Percentiles rank a stretch among this genome's conserved stretches.
Conservation (phyloP, 2,329 filamentous ascomycete genomes). For the Fusarium sp. region DNA sequence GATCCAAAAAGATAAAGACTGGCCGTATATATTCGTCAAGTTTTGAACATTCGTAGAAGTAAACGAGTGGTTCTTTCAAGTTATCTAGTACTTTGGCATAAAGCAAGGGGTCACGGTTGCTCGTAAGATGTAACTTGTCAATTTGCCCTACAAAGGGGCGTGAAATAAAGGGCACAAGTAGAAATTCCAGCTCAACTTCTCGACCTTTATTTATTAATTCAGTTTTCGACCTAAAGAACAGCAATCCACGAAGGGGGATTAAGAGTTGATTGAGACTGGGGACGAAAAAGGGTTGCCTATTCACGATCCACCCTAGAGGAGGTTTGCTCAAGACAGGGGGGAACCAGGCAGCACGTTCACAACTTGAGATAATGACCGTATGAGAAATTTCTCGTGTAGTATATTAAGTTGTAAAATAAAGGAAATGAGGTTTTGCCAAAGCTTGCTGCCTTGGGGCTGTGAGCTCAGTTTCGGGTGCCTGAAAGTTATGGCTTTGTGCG, state of each 20-base stretch:
- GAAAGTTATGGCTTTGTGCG: neutral
- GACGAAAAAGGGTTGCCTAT: neutral
- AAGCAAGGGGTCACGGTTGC: neutral
- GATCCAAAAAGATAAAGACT: neutral
- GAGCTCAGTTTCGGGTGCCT: neutral
- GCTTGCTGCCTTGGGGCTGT: neutral
- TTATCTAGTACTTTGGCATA: neutral
- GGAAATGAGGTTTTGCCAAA: neutral
- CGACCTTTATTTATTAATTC: neutral
- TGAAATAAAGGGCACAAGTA: too few relatives aligned
- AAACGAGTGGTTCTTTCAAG: neutral
- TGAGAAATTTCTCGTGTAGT: neutral
- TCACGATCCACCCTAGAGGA: neutral
- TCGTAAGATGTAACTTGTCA: neutral
- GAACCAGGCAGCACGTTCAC: slow-evolving; percentile 13
- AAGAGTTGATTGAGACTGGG: neutral
- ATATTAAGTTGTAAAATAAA: rapidly evolving
- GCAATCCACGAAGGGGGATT: too few relatives aligned
- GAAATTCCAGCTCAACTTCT: neutral
- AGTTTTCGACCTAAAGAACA: neutral
- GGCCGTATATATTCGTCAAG: rapidly evolving
- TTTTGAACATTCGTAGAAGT: too few relatives aligned
- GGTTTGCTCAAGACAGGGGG: neutral
- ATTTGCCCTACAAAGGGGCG: neutral
- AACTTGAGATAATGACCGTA: neutral